Conservation (phyloP, 139 green algal genomes). For the Chlamydomonas incerta region DNA sequence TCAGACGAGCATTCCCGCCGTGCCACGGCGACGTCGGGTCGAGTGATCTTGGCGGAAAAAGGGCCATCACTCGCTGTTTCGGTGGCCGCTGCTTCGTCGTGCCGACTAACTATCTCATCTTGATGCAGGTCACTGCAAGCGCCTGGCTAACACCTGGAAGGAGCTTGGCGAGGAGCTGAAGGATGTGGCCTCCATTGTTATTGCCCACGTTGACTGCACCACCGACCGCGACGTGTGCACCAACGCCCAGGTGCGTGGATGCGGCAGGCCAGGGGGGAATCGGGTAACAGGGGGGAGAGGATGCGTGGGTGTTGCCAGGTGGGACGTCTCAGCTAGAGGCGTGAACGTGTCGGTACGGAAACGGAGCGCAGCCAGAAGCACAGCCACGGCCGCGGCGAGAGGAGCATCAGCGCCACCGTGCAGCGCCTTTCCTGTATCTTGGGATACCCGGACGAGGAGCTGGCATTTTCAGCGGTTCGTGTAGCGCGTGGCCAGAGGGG, state of each 20-base stretch:
- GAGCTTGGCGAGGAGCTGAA: conserved; percentile 63
- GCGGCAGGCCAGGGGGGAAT: not conserved
- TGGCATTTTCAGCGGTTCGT: too few species aligned
- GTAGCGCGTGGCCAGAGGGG: too few species aligned
- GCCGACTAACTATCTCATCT: not conserved
- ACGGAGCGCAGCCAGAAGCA: too few species aligned
- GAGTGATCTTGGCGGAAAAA: not conserved
- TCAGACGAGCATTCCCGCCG: too few species aligned
- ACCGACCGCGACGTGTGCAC: conserved; percentile 65
- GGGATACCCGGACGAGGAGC: too few species aligned
- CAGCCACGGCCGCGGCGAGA: too few species aligned
- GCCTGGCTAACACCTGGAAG: conserved; percentile 67
- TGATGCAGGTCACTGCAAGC: conserved; percentile 80
- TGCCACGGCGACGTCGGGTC: not conserved
- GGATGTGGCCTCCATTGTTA: conserved; percentile 49
- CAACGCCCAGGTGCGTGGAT: conserved; percentile 55
- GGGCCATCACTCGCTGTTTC: not conserved
- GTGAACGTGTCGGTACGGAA: too few species aligned
- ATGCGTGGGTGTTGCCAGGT: too few species aligned
- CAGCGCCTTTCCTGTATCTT: too few species aligned
- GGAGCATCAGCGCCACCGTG: too few species aligned
- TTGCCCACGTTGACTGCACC: conserved; percentile 80
- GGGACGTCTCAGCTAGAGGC: too few species aligned
- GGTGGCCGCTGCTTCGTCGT: not conserved
- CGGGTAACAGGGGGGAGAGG: too few species aligned